Conservation (phyloP, 1,284 basidiomycete genomes). For the Sporisorium graminicola region DNA sequence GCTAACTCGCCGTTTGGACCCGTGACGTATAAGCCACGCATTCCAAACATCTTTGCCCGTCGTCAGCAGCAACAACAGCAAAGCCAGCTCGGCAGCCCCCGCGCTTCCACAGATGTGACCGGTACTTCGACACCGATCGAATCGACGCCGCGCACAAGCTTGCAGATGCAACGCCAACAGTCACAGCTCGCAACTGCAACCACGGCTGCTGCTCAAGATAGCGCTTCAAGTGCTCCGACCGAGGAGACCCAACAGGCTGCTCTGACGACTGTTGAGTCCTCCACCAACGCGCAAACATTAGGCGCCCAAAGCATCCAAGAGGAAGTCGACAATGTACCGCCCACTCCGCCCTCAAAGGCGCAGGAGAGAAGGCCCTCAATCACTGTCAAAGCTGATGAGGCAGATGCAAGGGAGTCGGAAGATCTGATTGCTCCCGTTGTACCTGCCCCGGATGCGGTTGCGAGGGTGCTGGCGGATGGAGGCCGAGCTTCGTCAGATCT, state of each 20-base stretch:
- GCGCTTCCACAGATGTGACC: slow-evolving; percentile 29
- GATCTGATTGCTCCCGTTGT: slow-evolving; percentile 39
- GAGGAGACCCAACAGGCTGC: neutral
- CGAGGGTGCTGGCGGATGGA: slow-evolving; percentile 19
- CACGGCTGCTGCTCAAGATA: neutral
- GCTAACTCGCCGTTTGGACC: slow-evolving; percentile 34
- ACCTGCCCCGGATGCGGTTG: slow-evolving; percentile 28
- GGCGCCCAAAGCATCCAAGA: slow-evolving; percentile 35
- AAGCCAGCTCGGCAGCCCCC: slow-evolving; percentile 31
- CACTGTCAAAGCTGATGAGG: slow-evolving; percentile 21
- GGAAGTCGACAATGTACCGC: slow-evolving; percentile 30
- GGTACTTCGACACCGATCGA: slow-evolving; percentile 18
- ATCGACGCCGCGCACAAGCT: slow-evolving; percentile 33
- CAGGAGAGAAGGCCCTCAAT: neutral
- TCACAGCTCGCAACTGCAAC: neutral
- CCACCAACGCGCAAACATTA: slow-evolving; percentile 5
- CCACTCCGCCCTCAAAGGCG: slow-evolving; percentile 34
- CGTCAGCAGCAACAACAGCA: slow-evolving; percentile 49
- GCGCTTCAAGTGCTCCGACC: neutral
- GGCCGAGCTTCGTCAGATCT: slow-evolving; percentile 6
- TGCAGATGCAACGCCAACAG: slow-evolving; percentile 26
- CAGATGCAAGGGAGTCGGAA: slow-evolving; percentile 22
- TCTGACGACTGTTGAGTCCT: neutral
- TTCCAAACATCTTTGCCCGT: slow-evolving; percentile 50
- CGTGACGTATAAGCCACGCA: slow-evolving; percentile 45